phyloP scores from a whole-genome alignment of 257 asterid species.

The Anisodus acutangulus region DNA sequence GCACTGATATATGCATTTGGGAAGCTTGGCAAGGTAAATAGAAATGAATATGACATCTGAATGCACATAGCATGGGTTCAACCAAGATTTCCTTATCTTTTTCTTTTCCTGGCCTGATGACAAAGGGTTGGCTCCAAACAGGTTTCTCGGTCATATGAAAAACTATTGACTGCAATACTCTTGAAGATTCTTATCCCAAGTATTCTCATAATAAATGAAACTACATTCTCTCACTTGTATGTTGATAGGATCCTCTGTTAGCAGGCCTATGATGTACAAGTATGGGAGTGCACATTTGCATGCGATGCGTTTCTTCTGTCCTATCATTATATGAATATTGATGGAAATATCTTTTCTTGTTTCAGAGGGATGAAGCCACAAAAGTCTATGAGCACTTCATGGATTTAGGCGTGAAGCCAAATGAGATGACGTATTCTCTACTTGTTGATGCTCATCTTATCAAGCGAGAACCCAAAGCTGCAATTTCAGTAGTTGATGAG shows the following conservation, averaged over 20 bases:
- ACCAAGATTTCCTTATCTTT: conserved; percentile 25
- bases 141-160: neutral
- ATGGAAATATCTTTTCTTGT: conserved; percentile 34
- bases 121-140: neutral
- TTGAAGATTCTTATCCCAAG: neutral
- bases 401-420: conserved; percentile 72
- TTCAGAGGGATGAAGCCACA: conserved; percentile 92
- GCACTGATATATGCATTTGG: conserved; percentile 81
- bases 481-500: conserved; percentile 66
- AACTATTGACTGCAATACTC: neutral
- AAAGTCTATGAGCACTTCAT: conserved; percentile 81
- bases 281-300: neutral
- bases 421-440: conserved; percentile 69
- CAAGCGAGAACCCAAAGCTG: conserved; percentile 71
- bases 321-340: neutral
- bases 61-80: neutral
- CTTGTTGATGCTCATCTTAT: conserved; percentile 82
- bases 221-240: conserved; percentile 28
- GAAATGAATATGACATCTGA: conserved; percentile 26
- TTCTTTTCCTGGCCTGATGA: conserved; percentile 1
- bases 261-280: neutral
- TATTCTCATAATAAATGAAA: neutral
- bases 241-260: neutral
- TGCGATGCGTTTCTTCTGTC: conserved; percentile 12
- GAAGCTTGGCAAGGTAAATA: conserved; percentile 71